These are phyloP conservation scores for Amanita subjunquillea DNA, from an alignment of 768 basidiomycete species.

Conservation along the genomic window DNA sequence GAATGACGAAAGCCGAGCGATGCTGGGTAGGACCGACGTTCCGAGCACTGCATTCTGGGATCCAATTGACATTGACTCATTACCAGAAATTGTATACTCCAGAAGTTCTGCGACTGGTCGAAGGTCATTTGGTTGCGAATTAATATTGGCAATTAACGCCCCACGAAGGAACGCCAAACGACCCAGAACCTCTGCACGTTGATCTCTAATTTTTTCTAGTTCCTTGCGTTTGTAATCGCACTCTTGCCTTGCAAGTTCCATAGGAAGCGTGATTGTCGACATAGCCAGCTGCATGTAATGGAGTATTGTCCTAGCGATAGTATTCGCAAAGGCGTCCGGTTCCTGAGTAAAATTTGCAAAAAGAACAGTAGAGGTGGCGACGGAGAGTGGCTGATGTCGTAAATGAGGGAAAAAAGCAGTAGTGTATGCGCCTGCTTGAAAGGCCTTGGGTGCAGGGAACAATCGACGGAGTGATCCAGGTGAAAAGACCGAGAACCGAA, in stretches of 20 bases:
- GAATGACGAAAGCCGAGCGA: constrained; percentile 7
- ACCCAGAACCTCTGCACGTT: constrained; percentile 60
- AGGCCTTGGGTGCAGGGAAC: constrained; percentile 32
- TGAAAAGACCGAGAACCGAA: constrained; percentile 35
- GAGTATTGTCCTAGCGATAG: constrained; percentile 1
- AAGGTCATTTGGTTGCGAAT: constrained; percentile 2
- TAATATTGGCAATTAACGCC: constrained; percentile 12
- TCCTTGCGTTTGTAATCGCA: constrained; percentile 47
- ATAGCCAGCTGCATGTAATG: neutral
- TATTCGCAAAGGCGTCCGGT: constrained; percentile 2
- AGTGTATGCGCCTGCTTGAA: constrained; percentile 41
- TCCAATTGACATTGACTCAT: neutral
- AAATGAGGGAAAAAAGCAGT: constrained; percentile 63
- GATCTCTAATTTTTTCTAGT: constrained; percentile 56
- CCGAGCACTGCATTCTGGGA: neutral
- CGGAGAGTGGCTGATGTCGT: constrained; percentile 16
- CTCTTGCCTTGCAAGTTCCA: constrained; percentile 59
- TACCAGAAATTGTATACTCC: constrained; percentile 6
- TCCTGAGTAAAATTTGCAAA: constrained; percentile 5
- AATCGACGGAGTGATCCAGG: constrained; percentile 37
- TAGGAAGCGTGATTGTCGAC: constrained; percentile 33
- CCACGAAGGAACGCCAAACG: constrained; percentile 45
- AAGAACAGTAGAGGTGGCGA: constrained; percentile 9
- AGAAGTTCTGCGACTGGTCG: constrained; percentile 6
- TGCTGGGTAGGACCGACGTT: neutral